phyloP scores from a whole-genome alignment of 1,284 basidiomycete species.

The Wallemia mellicola region DNA sequence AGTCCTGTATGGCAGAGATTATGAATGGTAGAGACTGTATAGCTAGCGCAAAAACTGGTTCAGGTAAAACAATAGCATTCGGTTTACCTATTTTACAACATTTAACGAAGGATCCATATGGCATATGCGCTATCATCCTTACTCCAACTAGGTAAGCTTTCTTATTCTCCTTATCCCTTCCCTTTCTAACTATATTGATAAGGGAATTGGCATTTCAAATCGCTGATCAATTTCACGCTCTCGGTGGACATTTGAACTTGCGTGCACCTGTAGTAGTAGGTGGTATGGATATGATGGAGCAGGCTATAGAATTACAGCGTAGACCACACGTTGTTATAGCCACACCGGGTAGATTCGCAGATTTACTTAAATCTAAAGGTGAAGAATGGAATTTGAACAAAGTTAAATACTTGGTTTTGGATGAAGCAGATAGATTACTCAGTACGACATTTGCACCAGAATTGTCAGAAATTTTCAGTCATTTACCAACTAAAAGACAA shows the following conservation, averaged over 20 bases:
- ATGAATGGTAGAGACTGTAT: conserved; percentile 58
- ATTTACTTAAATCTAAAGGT: conserved; percentile 41
- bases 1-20: conserved; percentile 2
- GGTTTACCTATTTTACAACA: conserved; percentile 80
- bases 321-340: conserved; percentile 84
- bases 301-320: conserved; percentile 56
- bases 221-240: conserved; percentile 73
- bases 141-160: conserved; percentile 54
- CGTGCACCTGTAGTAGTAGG: conserved; percentile 73
- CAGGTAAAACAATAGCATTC: conserved; percentile 92
- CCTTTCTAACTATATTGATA: no score
- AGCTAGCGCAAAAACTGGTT: conserved; percentile 91
- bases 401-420: conserved; percentile 35
- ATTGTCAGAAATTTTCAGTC: conserved; percentile 42
- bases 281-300: conserved; percentile 93
- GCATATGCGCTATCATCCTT: conserved; percentile 69
- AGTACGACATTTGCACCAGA: conserved; percentile 73
- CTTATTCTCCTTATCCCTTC: no score
- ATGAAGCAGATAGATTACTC: conserved; percentile 83
- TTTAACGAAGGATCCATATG: conserved; percentile 62
- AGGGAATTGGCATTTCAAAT: conserved; percentile 94
- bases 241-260: conserved; percentile 50
- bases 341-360: conserved; percentile 81
- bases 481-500: conserved; percentile 57
- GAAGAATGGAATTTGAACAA: background rate